Percentiles rank a stretch among this genome's conserved stretches.
Evolutionary conservation across 805 yeast species (phyloP).

Genomic region (Ogataea angusta): DNA sequence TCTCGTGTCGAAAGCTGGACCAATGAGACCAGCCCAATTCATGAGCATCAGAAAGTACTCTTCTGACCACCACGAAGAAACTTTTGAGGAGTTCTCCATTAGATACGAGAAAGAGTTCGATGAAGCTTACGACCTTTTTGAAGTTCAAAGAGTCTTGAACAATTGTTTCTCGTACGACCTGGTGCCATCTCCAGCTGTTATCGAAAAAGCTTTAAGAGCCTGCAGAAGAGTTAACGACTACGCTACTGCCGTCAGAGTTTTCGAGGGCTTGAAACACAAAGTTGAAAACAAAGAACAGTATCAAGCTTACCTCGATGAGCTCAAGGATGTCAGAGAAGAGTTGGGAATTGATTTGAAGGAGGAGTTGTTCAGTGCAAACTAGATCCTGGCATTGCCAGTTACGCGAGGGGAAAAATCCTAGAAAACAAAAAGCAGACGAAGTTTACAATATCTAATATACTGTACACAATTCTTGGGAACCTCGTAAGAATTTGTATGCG

Average conservation of each 20-base stretch:
- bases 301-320: constrained; percentile 92
- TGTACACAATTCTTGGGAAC: constrained; percentile 1
- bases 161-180: constrained; percentile 97
- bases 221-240: constrained; percentile 98
- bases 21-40: constrained; percentile 19
- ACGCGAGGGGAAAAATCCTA: constrained; percentile 4
- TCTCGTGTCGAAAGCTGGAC: constrained; percentile 12
- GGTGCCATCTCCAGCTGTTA: constrained; percentile 96
- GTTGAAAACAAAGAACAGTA: constrained; percentile 94
- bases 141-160: constrained; percentile 92
- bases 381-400: not conserved
- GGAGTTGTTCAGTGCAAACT: constrained; percentile 56
- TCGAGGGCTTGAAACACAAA: constrained; percentile 94
- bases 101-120: constrained; percentile 94
- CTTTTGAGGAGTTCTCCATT: constrained; percentile 90
- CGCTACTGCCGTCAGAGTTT: constrained; percentile 98
- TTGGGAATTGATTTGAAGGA: constrained; percentile 92
- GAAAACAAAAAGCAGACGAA: constrained; percentile 7
- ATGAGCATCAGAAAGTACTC: constrained; percentile 61
- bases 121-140: constrained; percentile 83
- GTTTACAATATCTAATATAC: constrained; percentile 13
- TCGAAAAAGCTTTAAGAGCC: constrained; percentile 94
- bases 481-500: constrained; percentile 2
- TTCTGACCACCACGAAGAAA: constrained; percentile 72
- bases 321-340: constrained; percentile 86